These are phyloP conservation scores for Rhododendron simsii DNA, from an alignment of 148 eudicot genomes.

Conservation along the genomic window DNA sequence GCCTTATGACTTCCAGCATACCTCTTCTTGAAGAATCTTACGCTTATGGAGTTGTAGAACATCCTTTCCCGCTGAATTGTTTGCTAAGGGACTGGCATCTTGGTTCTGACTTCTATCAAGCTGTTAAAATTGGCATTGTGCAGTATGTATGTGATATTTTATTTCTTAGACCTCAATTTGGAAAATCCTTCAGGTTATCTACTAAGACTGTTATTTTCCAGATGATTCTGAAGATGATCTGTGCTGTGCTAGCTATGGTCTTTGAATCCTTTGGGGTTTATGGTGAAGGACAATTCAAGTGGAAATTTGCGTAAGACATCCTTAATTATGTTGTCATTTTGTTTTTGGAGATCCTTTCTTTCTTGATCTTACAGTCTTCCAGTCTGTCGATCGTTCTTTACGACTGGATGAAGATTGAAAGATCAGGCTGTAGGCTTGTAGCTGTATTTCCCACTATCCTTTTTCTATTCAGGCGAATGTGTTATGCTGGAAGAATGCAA, in stretches of 20 bases:
- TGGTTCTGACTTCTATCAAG: slow-evolving; percentile 88
- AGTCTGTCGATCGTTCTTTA: neutral
- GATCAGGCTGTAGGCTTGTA: neutral
- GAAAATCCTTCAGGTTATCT: neutral
- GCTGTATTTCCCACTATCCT: neutral
- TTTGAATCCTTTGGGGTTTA: slow-evolving; percentile 71
- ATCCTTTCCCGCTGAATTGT: slow-evolving; percentile 88
- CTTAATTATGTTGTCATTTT: slow-evolving; percentile 9
- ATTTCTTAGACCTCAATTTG: neutral
- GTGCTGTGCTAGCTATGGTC: slow-evolving; percentile 80
- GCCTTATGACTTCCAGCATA: slow-evolving; percentile 47
- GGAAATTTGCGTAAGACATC: slow-evolving; percentile 89
- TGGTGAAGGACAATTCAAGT: slow-evolving; percentile 94
- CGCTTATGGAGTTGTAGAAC: slow-evolving; percentile 84
- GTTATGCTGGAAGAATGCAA: neutral
- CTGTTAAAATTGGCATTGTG: slow-evolving; percentile 95
- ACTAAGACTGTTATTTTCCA: slow-evolving; percentile 34
- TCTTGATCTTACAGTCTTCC: neutral
- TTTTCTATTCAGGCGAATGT: neutral
- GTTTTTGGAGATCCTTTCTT: neutral
- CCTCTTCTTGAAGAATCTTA: slow-evolving; percentile 90
- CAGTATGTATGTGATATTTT: slow-evolving; percentile 74
- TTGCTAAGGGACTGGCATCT: slow-evolving; percentile 83
- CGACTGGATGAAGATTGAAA: neutral
- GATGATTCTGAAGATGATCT: slow-evolving; percentile 96